phyloP scores from a whole-genome alignment of 176 grass and related monocot species.

The Aegilops sharonensis region DNA sequence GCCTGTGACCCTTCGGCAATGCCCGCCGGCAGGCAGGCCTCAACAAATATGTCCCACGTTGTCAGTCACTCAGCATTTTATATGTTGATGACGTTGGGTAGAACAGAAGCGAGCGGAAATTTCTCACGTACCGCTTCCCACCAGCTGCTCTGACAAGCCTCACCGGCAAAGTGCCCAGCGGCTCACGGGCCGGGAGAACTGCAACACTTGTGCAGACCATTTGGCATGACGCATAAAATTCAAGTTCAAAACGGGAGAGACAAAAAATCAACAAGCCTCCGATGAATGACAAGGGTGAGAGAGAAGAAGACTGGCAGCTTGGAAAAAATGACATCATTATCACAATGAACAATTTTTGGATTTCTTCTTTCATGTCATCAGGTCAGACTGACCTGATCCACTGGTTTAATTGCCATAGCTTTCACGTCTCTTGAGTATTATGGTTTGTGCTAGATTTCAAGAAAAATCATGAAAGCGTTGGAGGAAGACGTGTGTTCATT shows the following conservation, averaged over 20 bases:
- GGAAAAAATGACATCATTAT: not conserved
- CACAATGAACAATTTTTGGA: not conserved
- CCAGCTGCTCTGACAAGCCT: not conserved
- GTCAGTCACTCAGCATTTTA: not conserved
- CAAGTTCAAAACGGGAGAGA: not conserved
- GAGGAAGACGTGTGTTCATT: not conserved
- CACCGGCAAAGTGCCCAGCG: not conserved
- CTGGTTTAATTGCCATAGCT: not conserved
- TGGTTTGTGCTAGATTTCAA: not conserved
- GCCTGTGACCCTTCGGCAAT: not conserved
- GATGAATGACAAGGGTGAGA: not conserved
- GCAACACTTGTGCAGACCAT: too few species aligned
- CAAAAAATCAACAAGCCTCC: not conserved
- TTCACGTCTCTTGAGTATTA: not conserved
- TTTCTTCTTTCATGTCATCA: not conserved
- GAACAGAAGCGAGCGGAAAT: not conserved
- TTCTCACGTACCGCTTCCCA: conserved; percentile 8
- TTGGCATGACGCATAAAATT: not conserved
- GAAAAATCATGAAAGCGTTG: not conserved
- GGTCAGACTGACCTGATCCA: not conserved
- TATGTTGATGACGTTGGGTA: not conserved
- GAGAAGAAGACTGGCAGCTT: not conserved
- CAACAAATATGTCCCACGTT: not conserved
- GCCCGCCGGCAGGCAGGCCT: not conserved
- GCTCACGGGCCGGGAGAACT: not conserved